A percentile compares a stretch with the other conserved stretches of the same genome.
Evolutionary conservation across 352 stramenopile species (phyloP).

Genomic region (Phytophthora ramorum): DNA sequence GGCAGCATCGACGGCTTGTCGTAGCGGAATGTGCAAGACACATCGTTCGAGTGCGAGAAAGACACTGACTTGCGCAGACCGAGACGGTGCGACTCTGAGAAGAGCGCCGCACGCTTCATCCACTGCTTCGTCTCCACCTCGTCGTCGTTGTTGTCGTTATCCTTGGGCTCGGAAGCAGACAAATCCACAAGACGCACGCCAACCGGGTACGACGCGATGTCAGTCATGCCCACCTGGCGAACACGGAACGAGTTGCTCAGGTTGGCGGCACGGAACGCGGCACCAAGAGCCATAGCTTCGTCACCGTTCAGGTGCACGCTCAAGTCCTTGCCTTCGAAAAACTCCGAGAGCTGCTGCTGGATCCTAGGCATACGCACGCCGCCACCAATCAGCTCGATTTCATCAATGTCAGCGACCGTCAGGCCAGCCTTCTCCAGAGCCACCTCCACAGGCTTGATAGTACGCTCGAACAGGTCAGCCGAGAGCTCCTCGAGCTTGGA

Average conservation of each 20-base stretch:
- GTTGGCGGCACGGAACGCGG: slow-evolving; percentile 96
- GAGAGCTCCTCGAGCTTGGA: slow-evolving; percentile 93
- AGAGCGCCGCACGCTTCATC: slow-evolving; percentile 93
- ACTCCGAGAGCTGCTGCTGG: slow-evolving; percentile 88
- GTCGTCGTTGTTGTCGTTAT: slow-evolving; percentile 54
- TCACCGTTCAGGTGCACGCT: slow-evolving; percentile 98
- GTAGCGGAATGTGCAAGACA: slow-evolving; percentile 93
- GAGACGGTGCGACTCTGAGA: slow-evolving; percentile 85
- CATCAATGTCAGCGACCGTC: slow-evolving; percentile 93
- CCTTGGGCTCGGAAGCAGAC: slow-evolving; percentile 53
- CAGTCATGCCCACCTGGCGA: slow-evolving; percentile 94
- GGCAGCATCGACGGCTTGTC: slow-evolving; percentile 88
- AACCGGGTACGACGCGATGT: slow-evolving; percentile 92
- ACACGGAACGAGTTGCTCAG: slow-evolving; percentile 96
- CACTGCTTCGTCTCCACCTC: slow-evolving; percentile 79
- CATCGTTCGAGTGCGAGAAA: slow-evolving; percentile 94
- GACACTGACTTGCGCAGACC: slow-evolving; percentile 95
- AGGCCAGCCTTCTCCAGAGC: slow-evolving; percentile 91
- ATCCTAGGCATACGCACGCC: slow-evolving; percentile 96
- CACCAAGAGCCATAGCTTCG: slow-evolving; percentile 96
- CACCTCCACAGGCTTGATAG: slow-evolving; percentile 85
- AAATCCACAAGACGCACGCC: slow-evolving; percentile 87
- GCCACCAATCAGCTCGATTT: slow-evolving; percentile 97
- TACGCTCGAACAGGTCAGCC: slow-evolving; percentile 87
- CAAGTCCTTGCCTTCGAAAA: slow-evolving; percentile 87